Percentiles rank a stretch among this genome's conserved stretches.
Conservation (phyloP, 371 early-diverging fungal genomes). For the Rhizomucor pusillus region DNA sequence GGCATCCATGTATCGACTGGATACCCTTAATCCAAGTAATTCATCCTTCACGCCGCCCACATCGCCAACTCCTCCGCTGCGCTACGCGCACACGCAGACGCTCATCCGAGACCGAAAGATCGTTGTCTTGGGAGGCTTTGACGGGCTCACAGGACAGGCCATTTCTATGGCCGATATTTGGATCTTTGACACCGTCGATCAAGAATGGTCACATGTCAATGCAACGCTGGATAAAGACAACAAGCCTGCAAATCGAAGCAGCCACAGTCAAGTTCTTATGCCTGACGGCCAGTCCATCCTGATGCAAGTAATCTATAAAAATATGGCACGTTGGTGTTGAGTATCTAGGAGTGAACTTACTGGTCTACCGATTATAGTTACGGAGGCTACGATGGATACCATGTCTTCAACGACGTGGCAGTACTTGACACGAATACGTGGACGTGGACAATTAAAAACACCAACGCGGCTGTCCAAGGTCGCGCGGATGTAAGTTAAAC, state of each 20-base stretch:
- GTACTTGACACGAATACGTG: constrained; percentile 40
- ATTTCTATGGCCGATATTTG: constrained; percentile 35
- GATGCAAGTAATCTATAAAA: constrained; percentile 20
- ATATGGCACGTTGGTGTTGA: too few relatives aligned
- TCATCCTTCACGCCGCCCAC: constrained; percentile 16
- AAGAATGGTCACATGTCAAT: constrained; percentile 23
- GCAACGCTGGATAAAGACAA: constrained; percentile 31
- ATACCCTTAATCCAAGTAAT: constrained; percentile 26
- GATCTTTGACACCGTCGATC: constrained; percentile 27
- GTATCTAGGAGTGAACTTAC: not conserved
- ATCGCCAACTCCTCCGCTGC: constrained; percentile 15
- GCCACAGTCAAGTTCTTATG: constrained; percentile 42
- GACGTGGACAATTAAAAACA: constrained; percentile 46
- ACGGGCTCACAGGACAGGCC: constrained; percentile 33
- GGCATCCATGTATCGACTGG: constrained; percentile 28
- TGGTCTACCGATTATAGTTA: constrained; percentile 20
- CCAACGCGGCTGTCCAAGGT: constrained; percentile 46
- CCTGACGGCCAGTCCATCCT: constrained; percentile 40
- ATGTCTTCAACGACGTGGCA: constrained; percentile 47
- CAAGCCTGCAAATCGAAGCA: constrained; percentile 36
- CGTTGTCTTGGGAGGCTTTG: constrained; percentile 41
- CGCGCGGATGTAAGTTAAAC: constrained; percentile 46
- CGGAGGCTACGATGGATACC: constrained; percentile 47
- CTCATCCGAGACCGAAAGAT: constrained; percentile 26
- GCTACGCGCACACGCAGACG: constrained; percentile 43